A percentile compares a stretch with the other conserved stretches of the same genome.
Evolutionary conservation across 2,329 filamentous ascomycete species (phyloP).

Genomic region (Monosporascus sp.): DNA sequence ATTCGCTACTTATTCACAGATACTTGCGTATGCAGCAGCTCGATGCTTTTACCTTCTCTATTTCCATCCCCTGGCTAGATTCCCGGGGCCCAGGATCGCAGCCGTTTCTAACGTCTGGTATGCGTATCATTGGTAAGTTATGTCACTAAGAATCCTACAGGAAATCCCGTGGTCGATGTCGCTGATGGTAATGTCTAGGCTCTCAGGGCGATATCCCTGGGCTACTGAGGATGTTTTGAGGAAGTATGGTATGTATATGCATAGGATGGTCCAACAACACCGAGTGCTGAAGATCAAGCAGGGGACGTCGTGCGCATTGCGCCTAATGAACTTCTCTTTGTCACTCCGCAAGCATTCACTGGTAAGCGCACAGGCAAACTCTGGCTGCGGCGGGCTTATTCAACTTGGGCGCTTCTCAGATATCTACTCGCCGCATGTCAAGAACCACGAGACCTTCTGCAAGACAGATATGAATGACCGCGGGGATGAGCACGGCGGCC

Average conservation of each 20-base stretch:
- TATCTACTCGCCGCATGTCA: slow-evolving; percentile 5
- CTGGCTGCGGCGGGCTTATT: not conserved
- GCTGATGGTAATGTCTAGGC: not conserved
- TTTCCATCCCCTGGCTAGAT: slow-evolving; percentile 12
- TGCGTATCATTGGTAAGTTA: slow-evolving; percentile 8
- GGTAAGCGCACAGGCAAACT: slow-evolving; percentile 3
- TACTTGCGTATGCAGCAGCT: not conserved
- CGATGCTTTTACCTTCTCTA: slow-evolving; percentile 6
- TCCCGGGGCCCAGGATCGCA: slow-evolving; percentile 8
- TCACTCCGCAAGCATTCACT: slow-evolving; percentile 7
- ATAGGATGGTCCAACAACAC: not conserved
- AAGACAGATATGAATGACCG: slow-evolving; percentile 10
- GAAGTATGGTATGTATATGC: slow-evolving; percentile 7
- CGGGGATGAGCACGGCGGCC: slow-evolving; percentile 3
- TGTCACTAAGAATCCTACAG: not conserved
- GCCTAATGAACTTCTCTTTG: slow-evolving; percentile 16
- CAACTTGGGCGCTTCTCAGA: slow-evolving; percentile 2
- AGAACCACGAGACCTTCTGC: slow-evolving; percentile 6
- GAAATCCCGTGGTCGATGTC: not conserved
- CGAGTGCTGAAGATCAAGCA: not conserved
- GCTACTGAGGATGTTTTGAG: slow-evolving; percentile 7
- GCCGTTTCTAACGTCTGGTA: slow-evolving; percentile 16
- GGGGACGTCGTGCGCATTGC: slow-evolving; percentile 15
- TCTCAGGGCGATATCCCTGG: slow-evolving; percentile 14
- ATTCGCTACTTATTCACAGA: too few relatives aligned